Percentiles rank a stretch among this genome's conserved stretches.
Conservation (phyloP, 176 grass and related monocot genomes). For the Pharus latifolius region DNA sequence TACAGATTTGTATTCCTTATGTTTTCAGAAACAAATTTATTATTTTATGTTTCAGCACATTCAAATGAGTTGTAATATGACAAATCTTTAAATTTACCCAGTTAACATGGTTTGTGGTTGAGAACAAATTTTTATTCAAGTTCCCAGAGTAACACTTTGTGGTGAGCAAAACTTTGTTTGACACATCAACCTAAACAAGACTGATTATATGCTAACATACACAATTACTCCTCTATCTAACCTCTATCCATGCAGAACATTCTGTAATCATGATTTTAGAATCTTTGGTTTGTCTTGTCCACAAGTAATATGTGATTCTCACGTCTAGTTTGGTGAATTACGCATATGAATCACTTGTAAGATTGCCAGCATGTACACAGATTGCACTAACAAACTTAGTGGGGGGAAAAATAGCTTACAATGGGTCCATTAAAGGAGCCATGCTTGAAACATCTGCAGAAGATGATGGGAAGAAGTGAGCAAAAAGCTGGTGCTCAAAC, state of each 20-base stretch:
- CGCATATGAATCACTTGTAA: slow-evolving; percentile 8
- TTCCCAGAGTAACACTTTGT: too few species aligned
- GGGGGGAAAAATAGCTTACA: slow-evolving; percentile 55
- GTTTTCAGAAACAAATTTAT: neutral
- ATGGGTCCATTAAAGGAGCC: slow-evolving; percentile 77
- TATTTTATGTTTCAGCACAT: neutral
- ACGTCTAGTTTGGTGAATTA: slow-evolving; percentile 1
- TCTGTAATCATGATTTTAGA: neutral
- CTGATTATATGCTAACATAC: too few species aligned
- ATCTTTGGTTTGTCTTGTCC: neutral
- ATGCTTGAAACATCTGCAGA: slow-evolving; percentile 78
- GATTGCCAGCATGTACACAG: neutral
- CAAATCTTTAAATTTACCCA: neutral
- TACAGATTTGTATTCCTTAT: neutral
- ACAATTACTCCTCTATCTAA: too few species aligned
- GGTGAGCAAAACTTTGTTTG: too few species aligned
- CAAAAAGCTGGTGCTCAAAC: slow-evolving; percentile 99
- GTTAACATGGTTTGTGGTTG: too few species aligned
- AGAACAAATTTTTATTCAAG: too few species aligned
- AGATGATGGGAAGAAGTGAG: slow-evolving; percentile 89
- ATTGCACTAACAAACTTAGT: neutral
- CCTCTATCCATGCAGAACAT: too few species aligned
- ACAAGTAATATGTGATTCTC: neutral
- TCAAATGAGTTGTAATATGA: neutral
- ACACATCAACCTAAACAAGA: too few species aligned